phyloP scores from a whole-genome alignment of 2,329 filamentous ascomycete genomes.

The Nigrospora sphaerica region DNA sequence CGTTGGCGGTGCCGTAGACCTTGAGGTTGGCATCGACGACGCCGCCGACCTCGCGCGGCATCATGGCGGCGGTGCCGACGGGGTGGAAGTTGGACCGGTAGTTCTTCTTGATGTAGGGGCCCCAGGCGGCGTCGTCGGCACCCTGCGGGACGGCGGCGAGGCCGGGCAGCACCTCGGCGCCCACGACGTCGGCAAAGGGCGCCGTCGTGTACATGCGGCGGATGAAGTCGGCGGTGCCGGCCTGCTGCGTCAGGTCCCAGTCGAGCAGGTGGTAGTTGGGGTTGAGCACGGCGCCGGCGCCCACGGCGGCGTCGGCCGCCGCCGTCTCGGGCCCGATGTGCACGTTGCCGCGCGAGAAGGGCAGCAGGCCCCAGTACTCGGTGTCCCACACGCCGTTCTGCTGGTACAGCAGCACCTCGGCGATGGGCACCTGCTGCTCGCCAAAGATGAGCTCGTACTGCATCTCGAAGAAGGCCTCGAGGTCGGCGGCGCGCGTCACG shows the following conservation, averaged over 20 bases:
- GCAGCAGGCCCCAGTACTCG: constrained; percentile 6
- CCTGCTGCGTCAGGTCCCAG: constrained; percentile 26
- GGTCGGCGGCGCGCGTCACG: constrained; percentile 4
- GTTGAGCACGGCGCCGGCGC: constrained; percentile 20
- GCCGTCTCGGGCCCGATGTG: constrained; percentile 2
- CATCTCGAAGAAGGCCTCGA: constrained; percentile 6
- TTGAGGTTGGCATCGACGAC: constrained; percentile 35
- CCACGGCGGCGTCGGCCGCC: neutral
- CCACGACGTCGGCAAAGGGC: constrained; percentile 5
- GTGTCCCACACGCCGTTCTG: constrained; percentile 1
- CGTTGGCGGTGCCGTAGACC: constrained; percentile 38
- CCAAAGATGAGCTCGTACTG: constrained; percentile 9
- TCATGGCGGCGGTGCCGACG: constrained; percentile 38
- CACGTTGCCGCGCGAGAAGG: constrained; percentile 6
- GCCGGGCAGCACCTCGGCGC: constrained; percentile 8
- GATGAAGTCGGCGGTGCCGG: constrained; percentile 20
- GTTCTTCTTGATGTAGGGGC: neutral
- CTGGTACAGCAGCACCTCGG: constrained; percentile 3
- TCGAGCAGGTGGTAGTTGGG: constrained; percentile 33
- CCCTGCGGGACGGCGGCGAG: constrained; percentile 5
- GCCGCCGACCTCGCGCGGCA: constrained; percentile 33
- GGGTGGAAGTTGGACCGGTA: constrained; percentile 26
- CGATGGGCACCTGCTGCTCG: constrained; percentile 2
- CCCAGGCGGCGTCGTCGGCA: constrained; percentile 1
- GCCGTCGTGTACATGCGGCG: constrained; percentile 10